phyloP scores from a whole-genome alignment of 1,284 basidiomycete species.

The Paramarasmius palmivorus region DNA sequence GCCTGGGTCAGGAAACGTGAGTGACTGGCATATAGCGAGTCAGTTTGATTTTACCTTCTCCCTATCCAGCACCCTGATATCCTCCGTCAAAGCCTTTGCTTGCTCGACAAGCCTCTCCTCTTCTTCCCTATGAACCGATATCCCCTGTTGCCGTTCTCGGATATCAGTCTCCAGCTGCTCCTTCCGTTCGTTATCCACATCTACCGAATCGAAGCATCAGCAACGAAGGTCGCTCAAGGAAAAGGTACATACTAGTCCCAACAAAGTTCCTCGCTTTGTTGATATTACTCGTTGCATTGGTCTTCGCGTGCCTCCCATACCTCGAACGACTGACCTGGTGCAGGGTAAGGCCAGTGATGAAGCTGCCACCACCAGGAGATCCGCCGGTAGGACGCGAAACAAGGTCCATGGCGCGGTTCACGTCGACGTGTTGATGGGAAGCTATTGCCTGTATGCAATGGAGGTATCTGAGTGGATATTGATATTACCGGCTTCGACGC shows the following conservation, averaged over 20 bases:
- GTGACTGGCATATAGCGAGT: slow-evolving; percentile 32
- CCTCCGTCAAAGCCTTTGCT: slow-evolving; percentile 16
- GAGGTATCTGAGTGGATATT: slow-evolving; percentile 6
- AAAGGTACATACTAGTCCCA: slow-evolving; percentile 46
- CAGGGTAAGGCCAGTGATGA: slow-evolving; percentile 59
- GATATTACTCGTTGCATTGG: slow-evolving; percentile 65
- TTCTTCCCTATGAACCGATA: slow-evolving; percentile 36
- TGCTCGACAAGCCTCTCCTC: slow-evolving; percentile 28
- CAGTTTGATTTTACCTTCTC: slow-evolving; percentile 38
- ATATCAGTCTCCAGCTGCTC: slow-evolving; percentile 44
- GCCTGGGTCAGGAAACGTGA: too few species aligned
- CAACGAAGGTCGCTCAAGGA: slow-evolving; percentile 1
- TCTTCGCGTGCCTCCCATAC: slow-evolving; percentile 68
- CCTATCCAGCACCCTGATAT: slow-evolving; percentile 30
- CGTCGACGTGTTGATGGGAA: slow-evolving; percentile 50
- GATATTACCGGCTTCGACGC: neutral
- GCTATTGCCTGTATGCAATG: slow-evolving; percentile 61
- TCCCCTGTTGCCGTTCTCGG: slow-evolving; percentile 37
- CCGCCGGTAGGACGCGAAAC: slow-evolving; percentile 40
- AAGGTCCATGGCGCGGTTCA: slow-evolving; percentile 56
- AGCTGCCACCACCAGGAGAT: slow-evolving; percentile 48
- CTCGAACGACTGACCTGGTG: slow-evolving; percentile 70
- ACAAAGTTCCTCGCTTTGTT: slow-evolving; percentile 50
- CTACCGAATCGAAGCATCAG: slow-evolving; percentile 40
- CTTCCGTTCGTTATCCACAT: slow-evolving; percentile 54